Percentiles rank a stretch among this genome's conserved stretches.
These are phyloP conservation scores for Miscanthus lutarioriparius DNA, from an alignment of 176 grass and related monocot species.

Conservation along the genomic window DNA sequence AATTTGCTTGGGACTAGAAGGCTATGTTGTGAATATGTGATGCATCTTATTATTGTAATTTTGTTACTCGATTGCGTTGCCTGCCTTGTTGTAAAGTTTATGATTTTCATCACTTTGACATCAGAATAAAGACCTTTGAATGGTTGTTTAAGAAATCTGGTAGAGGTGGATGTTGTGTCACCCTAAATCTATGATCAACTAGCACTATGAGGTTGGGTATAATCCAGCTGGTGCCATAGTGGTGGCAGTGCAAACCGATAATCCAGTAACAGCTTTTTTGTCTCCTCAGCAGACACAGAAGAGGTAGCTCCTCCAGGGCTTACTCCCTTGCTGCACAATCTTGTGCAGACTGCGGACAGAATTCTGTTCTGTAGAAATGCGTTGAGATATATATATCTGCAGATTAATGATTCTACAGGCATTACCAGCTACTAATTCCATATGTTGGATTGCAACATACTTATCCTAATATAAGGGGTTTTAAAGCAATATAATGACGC, in stretches of 20 bases:
- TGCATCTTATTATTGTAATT: slow-evolving; percentile 7
- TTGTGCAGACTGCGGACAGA: background rate
- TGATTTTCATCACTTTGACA: slow-evolving; percentile 2
- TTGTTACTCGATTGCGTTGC: slow-evolving; percentile 8
- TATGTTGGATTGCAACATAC: background rate
- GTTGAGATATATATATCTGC: slow-evolving; percentile 17
- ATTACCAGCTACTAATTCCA: background rate
- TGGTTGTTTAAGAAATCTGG: background rate
- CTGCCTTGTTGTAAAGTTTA: slow-evolving; percentile 1
- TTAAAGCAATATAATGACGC: background rate
- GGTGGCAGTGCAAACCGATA: background rate
- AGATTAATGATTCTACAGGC: background rate
- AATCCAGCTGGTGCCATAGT: background rate
- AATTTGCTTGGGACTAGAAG: background rate
- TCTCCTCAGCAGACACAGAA: background rate
- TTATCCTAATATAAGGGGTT: background rate
- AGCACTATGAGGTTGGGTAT: background rate
- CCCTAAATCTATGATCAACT: background rate
- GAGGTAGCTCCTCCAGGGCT: background rate
- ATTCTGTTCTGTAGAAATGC: slow-evolving; percentile 13
- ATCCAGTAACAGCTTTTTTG: background rate
- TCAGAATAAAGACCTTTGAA: slow-evolving; percentile 8
- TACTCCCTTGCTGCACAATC: background rate
- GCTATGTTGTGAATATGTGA: background rate
- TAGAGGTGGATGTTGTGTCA: background rate